Base-by-base conservation (phyloP, 345 rosid genomes). In the Zanthoxylum bungeanum region DNA sequence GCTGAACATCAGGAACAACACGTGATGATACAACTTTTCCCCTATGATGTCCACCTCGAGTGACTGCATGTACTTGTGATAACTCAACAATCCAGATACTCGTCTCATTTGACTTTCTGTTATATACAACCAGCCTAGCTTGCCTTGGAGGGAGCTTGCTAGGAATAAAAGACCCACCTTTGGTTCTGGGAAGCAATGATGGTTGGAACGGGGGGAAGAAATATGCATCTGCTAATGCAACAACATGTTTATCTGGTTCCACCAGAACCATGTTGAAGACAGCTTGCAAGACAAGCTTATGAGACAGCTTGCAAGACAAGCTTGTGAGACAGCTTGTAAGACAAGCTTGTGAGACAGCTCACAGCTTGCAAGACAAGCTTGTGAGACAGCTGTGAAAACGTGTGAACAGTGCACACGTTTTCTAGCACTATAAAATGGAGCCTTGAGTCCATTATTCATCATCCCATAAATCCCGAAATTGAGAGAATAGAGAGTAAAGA, bases 151-250 rank as follows among this genome's bases (percentile, higher is more conserved):
- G 98, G 73, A 93, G 89, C 82, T 89, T 93, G 80, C 82, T 85
- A 34, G 97, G 97, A 75, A 93, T 86, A 61, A 91, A 64, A 37
- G 95, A 93, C 30, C 95, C 98, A 72, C 89, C 87, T 85, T 89
- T 93, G 47, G 80, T 82, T 81, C 89, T 89, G n/a, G 89, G 92
- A 74, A 93, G 88, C 55, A 93, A 70, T 9, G 98, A 93, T 66
- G 97, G 93, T 76, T 93, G 97, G 84, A 93, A 91, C 11, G 98
- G 98, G 22, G 98, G 97, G 74, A 93, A 93, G 77, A 93, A 93
- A 77, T 93, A 89, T 55, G 97, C 97, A 85, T 93, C 97, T 37
- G 97, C 98, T 40, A 91, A 49, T 14, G 97, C 98, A 76, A 91
- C 95, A 65, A 91, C 91, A 56, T 84, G 78, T 68, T 93, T 93